Evolutionary conservation across 331 rosid genomes (phyloP).

Genomic region (Arachis monticola): DNA sequence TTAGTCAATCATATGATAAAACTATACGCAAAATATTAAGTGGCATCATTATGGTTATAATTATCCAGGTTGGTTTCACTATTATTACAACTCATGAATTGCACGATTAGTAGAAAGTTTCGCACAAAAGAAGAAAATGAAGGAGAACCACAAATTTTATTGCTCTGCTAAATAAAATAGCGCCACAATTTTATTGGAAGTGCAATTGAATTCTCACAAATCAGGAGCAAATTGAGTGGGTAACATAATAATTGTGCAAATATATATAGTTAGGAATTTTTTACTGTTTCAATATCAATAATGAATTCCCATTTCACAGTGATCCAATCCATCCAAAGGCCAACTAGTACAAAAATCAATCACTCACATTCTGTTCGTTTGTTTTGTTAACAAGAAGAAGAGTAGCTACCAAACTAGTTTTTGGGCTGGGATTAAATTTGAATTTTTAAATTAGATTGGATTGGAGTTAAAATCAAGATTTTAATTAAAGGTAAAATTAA

Average conservation of each 20-base stretch:
- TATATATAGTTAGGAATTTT: not conserved
- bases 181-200: not conserved
- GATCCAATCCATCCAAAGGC: not conserved
- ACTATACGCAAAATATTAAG: not conserved
- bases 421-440: no score
- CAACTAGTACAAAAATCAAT: not conserved
- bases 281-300: not conserved
- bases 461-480: no score
- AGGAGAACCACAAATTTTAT: not conserved
- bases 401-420: no score
- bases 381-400: not conserved
- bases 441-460: no score
- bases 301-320: not conserved
- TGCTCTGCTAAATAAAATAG: conserved; percentile 31
- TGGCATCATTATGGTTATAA: conserved; percentile 9
- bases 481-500: no score
- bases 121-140: not conserved
- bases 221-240: not conserved
- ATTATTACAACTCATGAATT: no score
- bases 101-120: no score
- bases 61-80: conserved; percentile 15
- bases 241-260: not conserved
- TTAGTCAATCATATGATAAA: not conserved
- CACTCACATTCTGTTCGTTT: not conserved
- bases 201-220: not conserved